Percentiles rank a stretch among this genome's conserved stretches.
Conservation (phyloP, 306 rosid genomes). For the Astragalus membranaceus region DNA sequence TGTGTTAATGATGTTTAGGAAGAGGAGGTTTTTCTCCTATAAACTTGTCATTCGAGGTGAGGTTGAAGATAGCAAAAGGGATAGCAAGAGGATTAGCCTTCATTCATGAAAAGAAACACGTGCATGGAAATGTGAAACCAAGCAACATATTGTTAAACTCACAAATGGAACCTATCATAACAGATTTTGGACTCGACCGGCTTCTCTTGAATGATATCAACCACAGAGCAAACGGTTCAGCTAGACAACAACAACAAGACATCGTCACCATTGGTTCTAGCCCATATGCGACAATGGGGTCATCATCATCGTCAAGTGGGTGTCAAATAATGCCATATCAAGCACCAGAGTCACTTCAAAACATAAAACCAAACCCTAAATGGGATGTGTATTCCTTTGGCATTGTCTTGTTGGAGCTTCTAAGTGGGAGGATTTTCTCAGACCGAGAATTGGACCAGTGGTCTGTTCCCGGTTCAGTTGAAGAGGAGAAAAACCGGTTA, state of each 20-base stretch:
- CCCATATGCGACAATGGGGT: slow-evolving; percentile 20
- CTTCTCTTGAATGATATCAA: slow-evolving; percentile 31
- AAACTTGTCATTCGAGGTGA: slow-evolving; percentile 42
- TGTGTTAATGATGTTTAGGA: slow-evolving; percentile 37
- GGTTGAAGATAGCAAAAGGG: slow-evolving; percentile 78
- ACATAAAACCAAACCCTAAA: slow-evolving; percentile 49
- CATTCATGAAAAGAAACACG: slow-evolving; percentile 84
- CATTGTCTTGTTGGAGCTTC: slow-evolving; percentile 64
- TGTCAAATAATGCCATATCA: slow-evolving; percentile 35
- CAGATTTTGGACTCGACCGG: slow-evolving; percentile 66
- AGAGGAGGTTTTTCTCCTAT: slow-evolving; percentile 50
- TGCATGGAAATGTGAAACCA: slow-evolving; percentile 77
- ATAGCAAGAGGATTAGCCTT: slow-evolving; percentile 63
- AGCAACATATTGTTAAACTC: slow-evolving; percentile 62
- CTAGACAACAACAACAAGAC: slow-evolving; percentile 23
- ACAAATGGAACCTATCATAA: slow-evolving; percentile 61
- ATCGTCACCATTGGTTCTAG: slow-evolving; percentile 18
- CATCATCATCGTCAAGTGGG: slow-evolving; percentile 4
- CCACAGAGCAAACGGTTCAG: slow-evolving; percentile 36
- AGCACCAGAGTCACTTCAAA: slow-evolving; percentile 72
- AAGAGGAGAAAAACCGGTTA: slow-evolving; percentile 52
- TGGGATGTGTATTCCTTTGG: slow-evolving; percentile 95
- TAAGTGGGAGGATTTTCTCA: slow-evolving; percentile 51
- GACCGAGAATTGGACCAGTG: slow-evolving; percentile 58
- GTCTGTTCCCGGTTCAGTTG: slow-evolving; percentile 29